Conservation (phyloP, 1,139 yeast genomes). For the Saccharomyces hybrid region DNA sequence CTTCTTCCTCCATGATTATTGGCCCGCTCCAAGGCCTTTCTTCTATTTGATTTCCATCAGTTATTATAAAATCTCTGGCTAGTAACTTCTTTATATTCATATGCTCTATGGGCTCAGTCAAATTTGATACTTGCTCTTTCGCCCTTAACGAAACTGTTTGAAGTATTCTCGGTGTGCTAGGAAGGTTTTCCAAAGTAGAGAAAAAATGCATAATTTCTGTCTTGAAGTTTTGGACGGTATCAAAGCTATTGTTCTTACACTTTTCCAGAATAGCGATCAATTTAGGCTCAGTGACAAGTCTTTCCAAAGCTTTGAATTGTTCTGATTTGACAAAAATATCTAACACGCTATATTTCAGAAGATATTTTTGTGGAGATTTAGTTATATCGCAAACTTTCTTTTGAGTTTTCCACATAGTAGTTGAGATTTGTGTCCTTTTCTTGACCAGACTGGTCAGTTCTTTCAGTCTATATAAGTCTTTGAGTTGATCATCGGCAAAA, state of each 20-base stretch:
- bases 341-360: constrained; percentile 17
- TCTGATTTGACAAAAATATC: constrained; percentile 20
- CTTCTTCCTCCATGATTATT: constrained; percentile 25
- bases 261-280: constrained; percentile 23
- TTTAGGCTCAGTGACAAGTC: constrained; percentile 11
- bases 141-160: neutral
- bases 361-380: constrained; percentile 13
- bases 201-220: constrained; percentile 22
- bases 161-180: constrained; percentile 9
- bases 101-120: constrained; percentile 17
- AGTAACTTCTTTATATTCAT: constrained; percentile 13
- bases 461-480: constrained; percentile 45
- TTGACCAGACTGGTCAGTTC: constrained; percentile 35
- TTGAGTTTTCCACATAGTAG: constrained; percentile 20
- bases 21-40: constrained; percentile 29
- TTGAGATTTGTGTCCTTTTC: constrained; percentile 33
- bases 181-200: constrained; percentile 8
- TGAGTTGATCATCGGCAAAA: constrained; percentile 39
- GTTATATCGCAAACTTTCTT: constrained; percentile 22
- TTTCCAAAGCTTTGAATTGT: constrained; percentile 26
- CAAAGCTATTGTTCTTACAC: constrained; percentile 23
- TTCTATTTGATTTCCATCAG: constrained; percentile 8
- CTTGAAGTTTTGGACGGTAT: constrained; percentile 24
- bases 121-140: constrained; percentile 2
- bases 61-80: constrained; percentile 19